Evolutionary conservation across 495 filamentous ascomycete genomes (phyloP).

Genomic region (Umbilicaria muhlenbergii): DNA sequence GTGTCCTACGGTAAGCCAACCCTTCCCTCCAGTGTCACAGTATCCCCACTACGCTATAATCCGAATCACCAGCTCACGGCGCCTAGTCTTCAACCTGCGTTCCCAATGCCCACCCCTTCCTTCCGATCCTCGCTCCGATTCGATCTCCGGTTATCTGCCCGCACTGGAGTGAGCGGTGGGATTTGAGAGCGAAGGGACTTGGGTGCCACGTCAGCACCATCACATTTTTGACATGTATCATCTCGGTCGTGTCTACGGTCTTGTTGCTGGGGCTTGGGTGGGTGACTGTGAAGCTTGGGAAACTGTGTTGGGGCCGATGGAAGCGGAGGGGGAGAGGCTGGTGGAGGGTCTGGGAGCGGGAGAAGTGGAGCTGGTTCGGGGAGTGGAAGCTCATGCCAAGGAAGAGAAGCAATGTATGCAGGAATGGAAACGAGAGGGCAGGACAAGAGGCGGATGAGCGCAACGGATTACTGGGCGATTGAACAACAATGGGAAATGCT

Average conservation of each 20-base stretch:
- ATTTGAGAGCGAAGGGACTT: slow-evolving; percentile 30
- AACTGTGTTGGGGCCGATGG: slow-evolving; percentile 12
- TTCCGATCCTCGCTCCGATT: slow-evolving; percentile 31
- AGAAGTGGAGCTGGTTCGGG: slow-evolving; percentile 3
- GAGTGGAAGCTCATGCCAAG: slow-evolving; percentile 6
- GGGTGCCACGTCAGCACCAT: slow-evolving; percentile 35
- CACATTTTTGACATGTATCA: slow-evolving; percentile 28
- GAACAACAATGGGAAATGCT: neutral
- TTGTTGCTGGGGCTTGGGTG: slow-evolving; percentile 16
- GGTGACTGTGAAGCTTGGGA: slow-evolving; percentile 14
- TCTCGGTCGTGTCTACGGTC: slow-evolving; percentile 23
- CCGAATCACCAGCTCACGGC: slow-evolving; percentile 1
- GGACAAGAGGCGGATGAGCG: slow-evolving; percentile 14
- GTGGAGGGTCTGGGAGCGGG: slow-evolving; percentile 4
- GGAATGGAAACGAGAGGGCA: slow-evolving; percentile 18
- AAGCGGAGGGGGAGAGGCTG: slow-evolving; percentile 11
- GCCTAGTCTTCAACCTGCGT: slow-evolving; percentile 35
- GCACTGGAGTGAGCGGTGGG: slow-evolving; percentile 33
- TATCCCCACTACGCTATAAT: neutral
- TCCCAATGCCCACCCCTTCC: slow-evolving; percentile 23
- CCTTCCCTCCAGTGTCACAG: neutral
- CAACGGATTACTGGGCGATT: neutral
- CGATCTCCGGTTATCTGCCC: slow-evolving; percentile 30
- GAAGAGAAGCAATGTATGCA: slow-evolving; percentile 7
- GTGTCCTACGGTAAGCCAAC: slow-evolving; percentile 34